These are phyloP conservation scores for Podospora appendiculata DNA, from an alignment of 495 filamentous ascomycete genomes.

Conservation along the genomic window DNA sequence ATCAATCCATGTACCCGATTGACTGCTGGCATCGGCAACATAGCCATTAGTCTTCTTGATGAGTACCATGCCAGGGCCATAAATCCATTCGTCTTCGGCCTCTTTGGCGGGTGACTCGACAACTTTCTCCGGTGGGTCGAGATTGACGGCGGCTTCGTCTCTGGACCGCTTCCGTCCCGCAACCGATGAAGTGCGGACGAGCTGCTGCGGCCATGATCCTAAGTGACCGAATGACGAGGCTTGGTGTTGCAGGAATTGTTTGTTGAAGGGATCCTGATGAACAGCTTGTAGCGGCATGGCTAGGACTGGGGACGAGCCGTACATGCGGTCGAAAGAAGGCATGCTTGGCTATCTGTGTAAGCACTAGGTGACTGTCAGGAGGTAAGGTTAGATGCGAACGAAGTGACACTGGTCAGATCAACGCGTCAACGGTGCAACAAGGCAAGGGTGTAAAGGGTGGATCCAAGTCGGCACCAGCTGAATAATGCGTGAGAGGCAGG, in stretches of 20 bases:
- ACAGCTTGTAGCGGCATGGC: conserved; percentile 39
- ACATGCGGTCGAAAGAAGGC: conserved; percentile 39
- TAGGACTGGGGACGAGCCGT: conserved; percentile 43
- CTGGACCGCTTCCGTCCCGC: conserved; percentile 58
- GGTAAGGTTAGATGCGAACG: conserved; percentile 16
- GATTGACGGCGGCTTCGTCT: conserved; percentile 53
- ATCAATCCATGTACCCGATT: conserved; percentile 75
- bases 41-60: conserved; percentile 59
- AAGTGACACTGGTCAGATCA: conserved; percentile 17
- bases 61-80: conserved; percentile 70
- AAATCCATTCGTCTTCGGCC: conserved; percentile 49
- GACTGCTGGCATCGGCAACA: conserved; percentile 58
- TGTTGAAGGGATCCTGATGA: conserved; percentile 39
- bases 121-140: conserved; percentile 42
- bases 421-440: conserved; percentile 9
- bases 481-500: background rate
- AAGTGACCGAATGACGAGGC: conserved; percentile 32
- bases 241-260: conserved; percentile 32
- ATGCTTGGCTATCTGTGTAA: conserved; percentile 31
- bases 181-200: conserved; percentile 17
- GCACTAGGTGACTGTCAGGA: conserved; percentile 11
- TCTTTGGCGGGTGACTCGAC: conserved; percentile 37
- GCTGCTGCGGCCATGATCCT: conserved; percentile 19
- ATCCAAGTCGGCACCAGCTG: background rate
- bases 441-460: background rate